Evolutionary conservation across 148 eudicot genomes (phyloP).

Genomic region (Salicornia ramosissima): DNA sequence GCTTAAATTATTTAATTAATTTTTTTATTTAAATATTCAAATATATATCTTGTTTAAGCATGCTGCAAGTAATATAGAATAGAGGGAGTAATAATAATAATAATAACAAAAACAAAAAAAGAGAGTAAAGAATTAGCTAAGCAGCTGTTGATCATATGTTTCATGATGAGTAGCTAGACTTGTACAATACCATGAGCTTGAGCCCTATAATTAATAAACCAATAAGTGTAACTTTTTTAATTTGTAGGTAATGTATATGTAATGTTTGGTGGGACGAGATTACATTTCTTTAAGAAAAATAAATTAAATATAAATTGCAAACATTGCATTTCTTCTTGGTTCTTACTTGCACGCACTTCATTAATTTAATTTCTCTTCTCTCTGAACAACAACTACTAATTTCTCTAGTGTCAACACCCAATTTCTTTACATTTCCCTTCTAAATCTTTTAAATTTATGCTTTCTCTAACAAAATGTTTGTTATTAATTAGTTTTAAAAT

Average conservation of each 20-base stretch:
- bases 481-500: too few species aligned
- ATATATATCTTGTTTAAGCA: too few species aligned
- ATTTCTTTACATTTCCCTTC: neutral
- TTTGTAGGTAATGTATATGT: neutral
- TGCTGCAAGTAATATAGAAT: too few species aligned
- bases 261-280: slow-evolving; percentile 21
- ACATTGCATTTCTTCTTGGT: neutral
- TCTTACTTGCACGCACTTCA: slow-evolving; percentile 8
- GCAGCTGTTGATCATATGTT: slow-evolving; percentile 1
- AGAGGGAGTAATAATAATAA: too few species aligned
- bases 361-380: neutral
- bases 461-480: too few species aligned
- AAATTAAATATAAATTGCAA: slow-evolving; percentile 2
- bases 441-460: neutral
- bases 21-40: too few species aligned
- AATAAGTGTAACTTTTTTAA: slow-evolving; percentile 5
- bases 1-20: too few species aligned
- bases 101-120: too few species aligned
- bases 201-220: neutral
- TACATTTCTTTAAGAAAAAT: neutral
- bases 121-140: neutral
- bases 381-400: slow-evolving; percentile 21
- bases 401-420: slow-evolving; percentile 1
- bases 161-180: neutral
- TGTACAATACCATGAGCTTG: neutral